Base-by-base conservation (phyloP, 345 rosid genomes). In the Pelargonium nanum region DNA sequence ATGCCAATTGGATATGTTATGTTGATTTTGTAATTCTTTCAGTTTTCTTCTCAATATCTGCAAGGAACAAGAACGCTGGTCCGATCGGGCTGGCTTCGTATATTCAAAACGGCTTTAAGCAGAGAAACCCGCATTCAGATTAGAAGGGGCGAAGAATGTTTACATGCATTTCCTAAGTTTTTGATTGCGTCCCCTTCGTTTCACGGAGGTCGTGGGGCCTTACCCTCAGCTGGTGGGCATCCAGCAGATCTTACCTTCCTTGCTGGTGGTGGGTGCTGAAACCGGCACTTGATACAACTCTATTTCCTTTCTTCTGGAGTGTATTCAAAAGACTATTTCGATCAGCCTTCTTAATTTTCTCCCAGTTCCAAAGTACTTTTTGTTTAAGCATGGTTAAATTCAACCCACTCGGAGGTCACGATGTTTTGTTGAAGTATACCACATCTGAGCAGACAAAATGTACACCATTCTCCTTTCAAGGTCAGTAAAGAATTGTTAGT, bases 201-300 rank as follows among this genome's bases (percentile, higher is more conserved):
- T 70, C 81, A 73, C 62, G 71, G 77, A 56, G 77, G 77, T 67
- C 73, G 69, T 22, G 81, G 75, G 45, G 81, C 77, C 66, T 75
- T 77, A 45, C 81, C 81, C 64, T 73, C 73, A 1, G 73, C 77
- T 24, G 75, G 75, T 51, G 77, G 77, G 74, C 75, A 70, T 65
- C 81, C 73, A 4, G 68, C 75, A 0, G 81, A 77, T 68, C 81
- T 77, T 64, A 77, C 77, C 32, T 73, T 61, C 66, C 77, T 73
- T 58, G 77, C 81, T 32, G 77, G 81, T 52, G 77, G 77, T 25
- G 77, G 77, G 9, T 64, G 61, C 70, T 70, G 71, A 69, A 68
- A 40, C 44, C 15, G n/a, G 50, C 64, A 54, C 63, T 22, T 4
- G 7, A 7, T 28, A 45, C 26, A 9, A 19, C 23, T 21, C 65